A percentile compares a stretch with the other conserved stretches of the same genome.
These are phyloP conservation scores for Hirschioporus abietinus DNA, from an alignment of 768 basidiomycete species.

Conservation along the genomic window DNA sequence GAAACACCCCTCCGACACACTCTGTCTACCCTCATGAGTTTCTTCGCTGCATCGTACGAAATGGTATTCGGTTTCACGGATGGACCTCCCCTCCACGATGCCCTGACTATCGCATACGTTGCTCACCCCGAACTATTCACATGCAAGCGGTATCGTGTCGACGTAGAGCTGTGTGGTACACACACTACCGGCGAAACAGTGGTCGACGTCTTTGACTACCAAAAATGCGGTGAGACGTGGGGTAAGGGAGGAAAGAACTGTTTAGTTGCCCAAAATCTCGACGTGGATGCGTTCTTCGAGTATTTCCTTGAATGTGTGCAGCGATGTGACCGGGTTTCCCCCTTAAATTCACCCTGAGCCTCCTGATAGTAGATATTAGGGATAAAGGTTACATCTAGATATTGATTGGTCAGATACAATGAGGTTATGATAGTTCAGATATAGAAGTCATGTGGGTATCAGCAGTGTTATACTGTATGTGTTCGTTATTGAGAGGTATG, in stretches of 20 bases:
- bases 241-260: constrained; percentile 73
- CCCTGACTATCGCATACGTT: constrained; percentile 75
- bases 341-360: constrained; percentile 38
- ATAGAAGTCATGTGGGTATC: not conserved
- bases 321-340: constrained; percentile 54
- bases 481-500: too few species aligned
- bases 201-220: constrained; percentile 71
- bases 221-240: constrained; percentile 59
- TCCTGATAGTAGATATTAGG: not conserved
- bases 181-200: constrained; percentile 74
- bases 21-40: constrained; percentile 67
- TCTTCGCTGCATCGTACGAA: constrained; percentile 70
- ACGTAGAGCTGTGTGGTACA: constrained; percentile 67
- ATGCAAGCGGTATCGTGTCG: constrained; percentile 64
- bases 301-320: constrained; percentile 56
- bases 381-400: not conserved
- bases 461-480: not conserved
- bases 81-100: constrained; percentile 86
- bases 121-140: constrained; percentile 62
- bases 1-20: constrained; percentile 57
- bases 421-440: not conserved
- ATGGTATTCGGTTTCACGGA: constrained; percentile 75
- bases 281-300: constrained; percentile 66
- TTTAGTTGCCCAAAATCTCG: constrained; percentile 55
- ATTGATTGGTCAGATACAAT: not conserved